Percentiles rank a stretch among this genome's conserved stretches.
Conservation (phyloP, 1,284 basidiomycete genomes). For the Trichosporon coremiiforme region DNA sequence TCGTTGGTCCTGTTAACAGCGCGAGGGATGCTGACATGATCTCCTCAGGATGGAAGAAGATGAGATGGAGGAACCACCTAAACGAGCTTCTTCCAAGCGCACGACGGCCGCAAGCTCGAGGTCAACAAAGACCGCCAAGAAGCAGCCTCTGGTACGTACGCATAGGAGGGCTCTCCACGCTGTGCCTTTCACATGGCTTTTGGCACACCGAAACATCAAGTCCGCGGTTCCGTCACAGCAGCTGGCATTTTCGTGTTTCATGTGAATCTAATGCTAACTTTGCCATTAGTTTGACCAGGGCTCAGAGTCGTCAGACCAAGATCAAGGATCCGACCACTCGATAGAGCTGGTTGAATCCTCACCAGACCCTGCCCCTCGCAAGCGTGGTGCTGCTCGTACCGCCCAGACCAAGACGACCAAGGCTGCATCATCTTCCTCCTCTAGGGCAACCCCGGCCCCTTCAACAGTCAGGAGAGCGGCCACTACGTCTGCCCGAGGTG, state of each 20-base stretch:
- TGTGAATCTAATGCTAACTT: conserved; percentile 14
- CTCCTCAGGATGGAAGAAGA: conserved; percentile 21
- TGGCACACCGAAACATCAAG: conserved; percentile 2
- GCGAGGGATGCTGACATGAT: neutral
- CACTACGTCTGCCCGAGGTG: neutral
- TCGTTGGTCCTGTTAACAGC: no score
- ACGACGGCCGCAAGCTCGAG: neutral
- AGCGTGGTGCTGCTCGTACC: neutral
- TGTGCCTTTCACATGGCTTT: neutral
- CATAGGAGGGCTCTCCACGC: no score
- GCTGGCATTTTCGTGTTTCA: neutral
- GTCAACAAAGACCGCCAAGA: conserved; percentile 17
- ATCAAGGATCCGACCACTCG: neutral
- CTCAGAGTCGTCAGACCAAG: conserved; percentile 20
- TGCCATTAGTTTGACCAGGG: conserved; percentile 22
- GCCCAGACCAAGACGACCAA: neutral
- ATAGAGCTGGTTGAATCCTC: conserved; percentile 9
- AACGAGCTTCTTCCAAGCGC: conserved; percentile 1
- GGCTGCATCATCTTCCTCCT: conserved; percentile 4
- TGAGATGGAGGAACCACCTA: conserved; percentile 9
- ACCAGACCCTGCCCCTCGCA: conserved; percentile 11
- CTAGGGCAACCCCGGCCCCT: neutral
- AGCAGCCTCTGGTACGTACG: conserved; percentile 18
- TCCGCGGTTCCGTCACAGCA: neutral
- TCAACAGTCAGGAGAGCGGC: neutral